phyloP scores from a whole-genome alignment of 2,329 filamentous ascomycete genomes.

The Aspergillus hiratsukae region DNA sequence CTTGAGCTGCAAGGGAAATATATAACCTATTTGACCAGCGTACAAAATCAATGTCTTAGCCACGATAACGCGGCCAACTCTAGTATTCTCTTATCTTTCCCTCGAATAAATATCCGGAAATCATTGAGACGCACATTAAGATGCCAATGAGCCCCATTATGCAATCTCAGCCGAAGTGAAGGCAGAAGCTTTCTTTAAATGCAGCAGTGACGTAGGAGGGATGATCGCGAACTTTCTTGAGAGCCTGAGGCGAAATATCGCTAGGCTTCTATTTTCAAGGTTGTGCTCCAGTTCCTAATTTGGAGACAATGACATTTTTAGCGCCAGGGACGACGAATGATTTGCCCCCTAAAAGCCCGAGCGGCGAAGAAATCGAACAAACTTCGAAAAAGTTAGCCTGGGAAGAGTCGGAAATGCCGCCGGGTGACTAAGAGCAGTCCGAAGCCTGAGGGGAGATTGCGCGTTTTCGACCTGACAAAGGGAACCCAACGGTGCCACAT shows the following conservation, averaged over 20 bases:
- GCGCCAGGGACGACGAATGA: background rate
- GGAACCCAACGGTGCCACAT: conserved; percentile 17
- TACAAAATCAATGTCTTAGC: too few relatives aligned
- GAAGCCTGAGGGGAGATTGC: background rate
- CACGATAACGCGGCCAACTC: background rate
- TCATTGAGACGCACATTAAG: background rate
- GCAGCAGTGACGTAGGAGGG: background rate
- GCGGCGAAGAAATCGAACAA: background rate
- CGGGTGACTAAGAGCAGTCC: background rate
- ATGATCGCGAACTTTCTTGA: background rate
- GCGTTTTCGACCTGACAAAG: conserved; percentile 13
- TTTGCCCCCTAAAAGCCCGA: background rate
- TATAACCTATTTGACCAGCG: background rate
- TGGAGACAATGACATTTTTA: background rate
- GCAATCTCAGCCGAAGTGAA: background rate
- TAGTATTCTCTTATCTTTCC: background rate
- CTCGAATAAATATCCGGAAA: background rate
- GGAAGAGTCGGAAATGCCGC: background rate
- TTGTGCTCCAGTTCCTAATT: background rate
- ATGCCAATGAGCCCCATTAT: background rate
- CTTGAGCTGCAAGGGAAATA: background rate
- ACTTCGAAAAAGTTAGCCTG: background rate
- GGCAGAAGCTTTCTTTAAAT: background rate
- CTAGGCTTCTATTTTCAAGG: background rate
- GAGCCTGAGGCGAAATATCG: background rate